Evolutionary conservation across 2,329 filamentous ascomycete species (phyloP).

Genomic region (Pseudogymnoascus sp.): DNA sequence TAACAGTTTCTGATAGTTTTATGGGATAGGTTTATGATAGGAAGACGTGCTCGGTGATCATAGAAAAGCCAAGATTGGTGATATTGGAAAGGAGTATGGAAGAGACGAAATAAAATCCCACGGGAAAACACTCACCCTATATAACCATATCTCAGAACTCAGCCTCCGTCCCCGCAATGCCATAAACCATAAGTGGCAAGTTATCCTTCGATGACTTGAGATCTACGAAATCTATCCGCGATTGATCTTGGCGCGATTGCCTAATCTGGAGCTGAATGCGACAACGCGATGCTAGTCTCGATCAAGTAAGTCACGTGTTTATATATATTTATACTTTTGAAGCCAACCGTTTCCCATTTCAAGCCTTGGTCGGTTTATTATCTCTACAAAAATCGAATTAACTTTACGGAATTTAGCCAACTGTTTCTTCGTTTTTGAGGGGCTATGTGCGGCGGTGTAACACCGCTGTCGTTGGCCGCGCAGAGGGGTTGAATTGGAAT

Average conservation of each 20-base stretch:
- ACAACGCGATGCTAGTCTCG: neutral
- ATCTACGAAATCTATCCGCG: neutral
- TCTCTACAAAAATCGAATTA: too few relatives aligned
- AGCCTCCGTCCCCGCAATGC: neutral
- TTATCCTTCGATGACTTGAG: neutral
- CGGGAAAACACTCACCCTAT: neutral
- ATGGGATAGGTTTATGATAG: neutral
- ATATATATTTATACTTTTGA: neutral
- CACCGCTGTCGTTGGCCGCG: too few relatives aligned
- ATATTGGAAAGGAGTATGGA: neutral
- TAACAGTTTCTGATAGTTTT: neutral
- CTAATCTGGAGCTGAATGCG: constrained; percentile 4
- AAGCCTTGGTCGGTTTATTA: too few relatives aligned
- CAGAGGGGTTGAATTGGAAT: too few relatives aligned
- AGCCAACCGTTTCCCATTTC: too few relatives aligned
- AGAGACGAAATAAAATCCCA: neutral
- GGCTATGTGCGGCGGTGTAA: too few relatives aligned
- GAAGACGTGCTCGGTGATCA: neutral
- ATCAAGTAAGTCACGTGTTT: neutral
- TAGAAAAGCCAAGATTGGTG: neutral
- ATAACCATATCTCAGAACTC: neutral
- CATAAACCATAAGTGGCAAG: neutral
- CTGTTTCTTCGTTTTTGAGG: too few relatives aligned
- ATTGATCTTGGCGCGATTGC: constrained; percentile 4
- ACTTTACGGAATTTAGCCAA: too few relatives aligned